These are phyloP conservation scores for Vaccinium macrocarpon DNA, from an alignment of 148 eudicot genomes.

Conservation along the genomic window DNA sequence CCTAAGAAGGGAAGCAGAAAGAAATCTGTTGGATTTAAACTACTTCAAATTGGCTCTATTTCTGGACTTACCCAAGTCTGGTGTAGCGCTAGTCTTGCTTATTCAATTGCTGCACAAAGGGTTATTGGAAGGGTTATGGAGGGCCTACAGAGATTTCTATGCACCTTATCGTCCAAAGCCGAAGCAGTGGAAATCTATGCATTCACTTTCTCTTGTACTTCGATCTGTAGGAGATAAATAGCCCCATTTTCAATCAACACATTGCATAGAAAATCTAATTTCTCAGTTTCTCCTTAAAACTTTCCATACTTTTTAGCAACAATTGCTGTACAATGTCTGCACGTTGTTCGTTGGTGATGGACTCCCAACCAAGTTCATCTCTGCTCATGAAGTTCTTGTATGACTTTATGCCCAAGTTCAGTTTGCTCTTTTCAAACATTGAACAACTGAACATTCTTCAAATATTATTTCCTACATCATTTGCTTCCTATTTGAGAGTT, in stretches of 20 bases:
- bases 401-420: neutral
- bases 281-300: neutral
- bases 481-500: neutral
- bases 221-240: neutral
- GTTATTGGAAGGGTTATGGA: neutral
- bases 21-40: too few species aligned
- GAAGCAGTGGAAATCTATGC: neutral
- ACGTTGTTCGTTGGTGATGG: neutral
- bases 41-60: neutral
- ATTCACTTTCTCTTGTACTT: neutral
- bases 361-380: neutral
- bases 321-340: neutral
- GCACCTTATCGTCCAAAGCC: neutral
- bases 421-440: neutral
- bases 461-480: neutral
- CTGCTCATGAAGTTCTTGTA: neutral
- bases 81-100: neutral
- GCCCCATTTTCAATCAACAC: neutral
- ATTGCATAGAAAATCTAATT: neutral
- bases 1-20: too few species aligned
- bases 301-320: neutral
- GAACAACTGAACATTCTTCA: neutral
- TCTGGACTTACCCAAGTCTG: neutral
- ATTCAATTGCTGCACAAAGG: neutral
- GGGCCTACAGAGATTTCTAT: neutral